Conservation (phyloP, 768 basidiomycete genomes). For the Pulveroboletus sp. region DNA sequence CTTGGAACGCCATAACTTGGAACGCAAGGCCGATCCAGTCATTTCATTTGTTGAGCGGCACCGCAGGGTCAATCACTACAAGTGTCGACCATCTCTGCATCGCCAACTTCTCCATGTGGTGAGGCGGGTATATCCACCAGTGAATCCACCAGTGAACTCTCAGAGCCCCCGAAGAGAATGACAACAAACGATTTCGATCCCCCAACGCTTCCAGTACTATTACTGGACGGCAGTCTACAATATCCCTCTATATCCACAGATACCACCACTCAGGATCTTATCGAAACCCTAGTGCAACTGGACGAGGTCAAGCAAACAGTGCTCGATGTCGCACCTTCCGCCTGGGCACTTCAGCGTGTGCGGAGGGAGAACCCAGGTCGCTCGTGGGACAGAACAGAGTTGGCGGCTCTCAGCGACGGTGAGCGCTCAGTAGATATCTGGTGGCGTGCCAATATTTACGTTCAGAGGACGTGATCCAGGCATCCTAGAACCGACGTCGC, state of each 20-base stretch:
- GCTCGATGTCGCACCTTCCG: conserved; percentile 50
- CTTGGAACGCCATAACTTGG: no score
- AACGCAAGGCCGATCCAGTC: no score
- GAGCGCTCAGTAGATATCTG: conserved; percentile 8
- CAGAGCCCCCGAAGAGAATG: conserved; percentile 6
- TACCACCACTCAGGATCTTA: conserved; percentile 56
- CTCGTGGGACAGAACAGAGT: conserved; percentile 67
- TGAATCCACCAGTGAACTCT: not conserved
- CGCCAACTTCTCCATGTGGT: conserved; percentile 1
- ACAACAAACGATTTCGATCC: conserved; percentile 30
- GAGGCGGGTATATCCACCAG: not conserved
- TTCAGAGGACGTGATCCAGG: conserved; percentile 34
- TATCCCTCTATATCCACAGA: conserved; percentile 54
- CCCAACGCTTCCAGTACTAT: conserved; percentile 53
- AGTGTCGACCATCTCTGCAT: not conserved
- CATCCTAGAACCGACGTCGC: conserved; percentile 40
- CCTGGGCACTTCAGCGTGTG: conserved; percentile 69
- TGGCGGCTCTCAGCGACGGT: conserved; percentile 65
- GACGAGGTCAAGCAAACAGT: conserved; percentile 51
- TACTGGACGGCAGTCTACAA: conserved; percentile 55
- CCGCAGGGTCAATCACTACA: not conserved
- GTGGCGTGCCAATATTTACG: conserved; percentile 10
- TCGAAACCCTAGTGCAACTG: conserved; percentile 43
- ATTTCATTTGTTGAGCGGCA: no score
- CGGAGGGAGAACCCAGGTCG: conserved; percentile 55